Conservation (phyloP, 1,139 yeast species). For the Hemisphaericaspora xylanilytica region DNA sequence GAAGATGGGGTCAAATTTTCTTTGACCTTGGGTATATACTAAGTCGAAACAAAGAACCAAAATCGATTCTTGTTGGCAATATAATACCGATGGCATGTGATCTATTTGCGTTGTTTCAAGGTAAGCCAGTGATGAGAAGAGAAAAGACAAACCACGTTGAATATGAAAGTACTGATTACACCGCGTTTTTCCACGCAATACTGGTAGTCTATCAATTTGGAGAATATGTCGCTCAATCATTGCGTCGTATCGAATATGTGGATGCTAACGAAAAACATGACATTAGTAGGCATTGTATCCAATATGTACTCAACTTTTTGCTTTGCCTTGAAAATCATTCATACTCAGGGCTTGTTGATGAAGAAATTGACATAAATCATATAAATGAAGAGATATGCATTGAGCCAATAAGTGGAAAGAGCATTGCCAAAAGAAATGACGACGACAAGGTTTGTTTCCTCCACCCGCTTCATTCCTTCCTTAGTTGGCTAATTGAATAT, state of each 20-base stretch:
- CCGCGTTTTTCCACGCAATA: constrained; percentile 75
- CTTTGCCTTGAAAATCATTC: constrained; percentile 29
- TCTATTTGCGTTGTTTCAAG: constrained; percentile 71
- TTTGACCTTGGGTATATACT: constrained; percentile 80
- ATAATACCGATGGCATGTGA: constrained; percentile 57
- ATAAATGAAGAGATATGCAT: constrained; percentile 15
- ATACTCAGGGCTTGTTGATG: constrained; percentile 29
- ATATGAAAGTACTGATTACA: constrained; percentile 84
- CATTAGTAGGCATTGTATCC: constrained; percentile 30
- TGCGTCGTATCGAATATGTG: constrained; percentile 25
- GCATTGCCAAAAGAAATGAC: constrained; percentile 25
- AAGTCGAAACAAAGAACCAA: constrained; percentile 61
- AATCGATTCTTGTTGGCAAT: constrained; percentile 31
- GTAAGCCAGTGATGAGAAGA: constrained; percentile 70
- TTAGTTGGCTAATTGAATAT: constrained; percentile 68
- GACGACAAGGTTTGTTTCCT: constrained; percentile 62
- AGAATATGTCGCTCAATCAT: constrained; percentile 54
- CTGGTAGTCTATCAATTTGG: constrained; percentile 67
- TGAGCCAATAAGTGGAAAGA: constrained; percentile 24
- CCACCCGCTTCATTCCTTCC: constrained; percentile 76
- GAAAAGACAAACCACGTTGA: constrained; percentile 85
- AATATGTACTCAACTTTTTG: constrained; percentile 31
- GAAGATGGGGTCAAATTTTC: constrained; percentile 82
- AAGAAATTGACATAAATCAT: constrained; percentile 27
- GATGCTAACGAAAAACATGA: constrained; percentile 16